Evolutionary conservation across 2,329 filamentous ascomycete species (phyloP), one percentile per base, ranked within the genome.

Genomic region (Neospermospora avenae): DNA sequence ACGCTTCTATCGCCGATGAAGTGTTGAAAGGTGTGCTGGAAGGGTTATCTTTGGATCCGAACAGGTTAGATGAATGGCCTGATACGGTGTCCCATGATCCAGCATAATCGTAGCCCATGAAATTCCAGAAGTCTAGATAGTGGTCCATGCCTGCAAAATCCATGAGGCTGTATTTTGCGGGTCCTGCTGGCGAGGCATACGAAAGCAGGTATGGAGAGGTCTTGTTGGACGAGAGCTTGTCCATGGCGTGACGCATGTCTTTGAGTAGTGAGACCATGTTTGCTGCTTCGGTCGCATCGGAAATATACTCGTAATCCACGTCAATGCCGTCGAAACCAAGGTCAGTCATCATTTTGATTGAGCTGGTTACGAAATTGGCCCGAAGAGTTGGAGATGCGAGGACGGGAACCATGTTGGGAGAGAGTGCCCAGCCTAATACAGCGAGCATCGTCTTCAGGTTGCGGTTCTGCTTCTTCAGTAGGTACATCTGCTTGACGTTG

Each of bases 361-460:
- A 53, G 16, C 55, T 49, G 6, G 13, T 28, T 16, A 58, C 64
- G 42, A 67, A 64, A 5, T 34, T 59, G 3, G 51, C 31, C 13
- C 63, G 61, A 31, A 55, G 85, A 3, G 78, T 74, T 0, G 81
- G 79, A 0, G 86, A 88, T 60, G 83, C 84, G 10, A 86, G 84
- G 0, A 87, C 86, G 0, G 78, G 76, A 0, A 88, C 79, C 71
- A 96, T 93, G 73, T 90, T 89, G 65, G 81, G 77, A 1, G 88
- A 90, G 75, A 91, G 93, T 0, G 88, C 91, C 88, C 88, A 93
- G 28, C 91, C 91, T 51, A 91, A 91, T 65, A 96, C 90, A 45
- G 85, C 89, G 8, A 96, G 80, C 28, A 95, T 77, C 1, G 88
- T 80, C 72, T 95, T 95, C 51, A 96, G 73, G 52, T 89, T 84